Evolutionary conservation across 73 alveolate species (phyloP), one percentile per base, ranked within the genome.

Genomic region (Paramecium primaurelia): DNA sequence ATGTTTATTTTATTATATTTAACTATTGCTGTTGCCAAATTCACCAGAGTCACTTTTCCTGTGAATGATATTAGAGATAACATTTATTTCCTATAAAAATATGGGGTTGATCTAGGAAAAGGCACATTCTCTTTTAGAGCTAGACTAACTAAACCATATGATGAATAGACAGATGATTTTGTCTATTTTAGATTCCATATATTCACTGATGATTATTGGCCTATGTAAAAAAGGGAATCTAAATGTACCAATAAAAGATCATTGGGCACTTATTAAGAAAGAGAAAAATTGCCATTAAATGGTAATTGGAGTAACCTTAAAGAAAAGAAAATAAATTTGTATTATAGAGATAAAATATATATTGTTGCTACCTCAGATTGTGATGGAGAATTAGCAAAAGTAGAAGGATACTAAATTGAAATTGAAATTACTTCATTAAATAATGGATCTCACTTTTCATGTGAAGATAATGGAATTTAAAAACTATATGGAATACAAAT

Each of bases 181-280:
- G 60, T 38, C 16, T 18, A 49, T 20, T 73, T 80, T 36, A 45
- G 75, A 49, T 42, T 80, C 28, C 47, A 49, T 26, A 49, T 47
- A 9, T 42, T 45, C 9, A 80, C 75, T 45, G 91, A 80, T 80
- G 91, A 80, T 80, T 47, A 42, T 42, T 80, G 91, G 91, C 71
- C 71, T 42, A 32, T 47, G 71, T 18, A 44, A 11, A 32, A 80
- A 26, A 26, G 58, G 45, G 71, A 80, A 12, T 3, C 37, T 10
- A 45, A n/a, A 47, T 80, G 91, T n/a, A 42, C 18, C 30, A 80
- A 80, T 80, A 80, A 45, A 28, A 26, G 51, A 47, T 2, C 51
- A 1, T 80, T 80, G 38, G 73, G 64, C 5, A 80, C 71, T 7
- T 47, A 45, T 80, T 32, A 10, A 20, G 77, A 80, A 14, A 44